Evolutionary conservation across 176 grass and related monocot genomes (phyloP).

Genomic region (Lolium multiflorum): DNA sequence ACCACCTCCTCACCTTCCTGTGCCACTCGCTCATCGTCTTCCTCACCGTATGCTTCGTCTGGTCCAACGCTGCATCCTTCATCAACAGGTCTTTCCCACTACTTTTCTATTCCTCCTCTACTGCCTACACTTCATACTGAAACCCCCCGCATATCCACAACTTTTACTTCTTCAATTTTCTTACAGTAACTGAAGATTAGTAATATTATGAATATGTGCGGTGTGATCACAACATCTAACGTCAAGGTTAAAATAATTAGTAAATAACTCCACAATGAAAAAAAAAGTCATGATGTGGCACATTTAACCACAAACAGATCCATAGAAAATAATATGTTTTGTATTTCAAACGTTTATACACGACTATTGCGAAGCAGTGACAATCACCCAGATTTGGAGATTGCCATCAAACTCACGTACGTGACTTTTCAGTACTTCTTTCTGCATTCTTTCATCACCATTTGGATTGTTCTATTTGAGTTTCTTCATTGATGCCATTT

Average conservation of each 20-base stretch:
- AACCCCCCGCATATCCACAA: no score
- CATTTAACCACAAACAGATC: not conserved
- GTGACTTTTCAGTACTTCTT: not conserved
- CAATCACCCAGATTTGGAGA: not conserved
- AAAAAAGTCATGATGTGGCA: not conserved
- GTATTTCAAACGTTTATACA: not conserved
- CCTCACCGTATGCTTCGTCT: constrained; percentile 69
- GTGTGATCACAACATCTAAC: not conserved
- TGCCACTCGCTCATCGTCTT: constrained; percentile 73
- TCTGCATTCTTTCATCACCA: not conserved
- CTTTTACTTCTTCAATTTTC: no score
- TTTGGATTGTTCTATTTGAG: not conserved
- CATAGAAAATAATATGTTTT: not conserved
- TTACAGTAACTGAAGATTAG: no score
- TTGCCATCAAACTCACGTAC: no score
- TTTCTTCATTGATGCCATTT: not conserved
- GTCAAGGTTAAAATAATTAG: not conserved
- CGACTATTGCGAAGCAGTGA: not conserved
- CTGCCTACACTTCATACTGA: not conserved
- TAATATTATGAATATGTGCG: not conserved
- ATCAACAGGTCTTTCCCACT: constrained; percentile 54
- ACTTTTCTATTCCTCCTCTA: not conserved
- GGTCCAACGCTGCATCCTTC: constrained; percentile 72
- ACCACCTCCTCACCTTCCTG: constrained; percentile 85
- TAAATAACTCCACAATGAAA: not conserved